Evolutionary conservation across 228 moss, liverwort and hornwort genomes (phyloP).

Genomic region (Sphagnum magellanicum): DNA sequence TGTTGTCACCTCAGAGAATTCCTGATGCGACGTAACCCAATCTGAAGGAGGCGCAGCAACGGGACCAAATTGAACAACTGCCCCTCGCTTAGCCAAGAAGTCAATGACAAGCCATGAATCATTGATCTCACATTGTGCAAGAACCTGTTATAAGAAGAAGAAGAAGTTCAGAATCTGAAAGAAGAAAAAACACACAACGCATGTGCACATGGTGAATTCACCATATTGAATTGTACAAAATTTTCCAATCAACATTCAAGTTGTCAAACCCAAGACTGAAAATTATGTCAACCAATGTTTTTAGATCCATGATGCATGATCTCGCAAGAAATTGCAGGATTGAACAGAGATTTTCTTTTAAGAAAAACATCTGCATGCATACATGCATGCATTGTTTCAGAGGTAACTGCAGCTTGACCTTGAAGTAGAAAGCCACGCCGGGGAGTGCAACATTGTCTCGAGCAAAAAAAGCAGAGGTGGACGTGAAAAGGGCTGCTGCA

Average conservation of each 20-base stretch:
- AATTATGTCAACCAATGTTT: too few relatives aligned
- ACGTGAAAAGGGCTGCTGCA: not conserved
- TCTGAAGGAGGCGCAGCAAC: conserved; percentile 8
- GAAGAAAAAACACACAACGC: too few relatives aligned
- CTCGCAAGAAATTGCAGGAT: too few relatives aligned
- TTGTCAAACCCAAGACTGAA: too few relatives aligned
- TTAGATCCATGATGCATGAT: too few relatives aligned
- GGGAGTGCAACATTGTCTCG: conserved; percentile 17
- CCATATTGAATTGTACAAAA: too few relatives aligned
- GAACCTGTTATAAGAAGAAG: not conserved
- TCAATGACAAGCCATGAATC: conserved; percentile 4
- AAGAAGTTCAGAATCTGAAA: not conserved
- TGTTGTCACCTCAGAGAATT: conserved; percentile 1
- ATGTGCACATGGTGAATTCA: too few relatives aligned
- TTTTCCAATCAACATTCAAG: too few relatives aligned
- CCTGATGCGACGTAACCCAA: not conserved
- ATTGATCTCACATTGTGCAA: conserved; percentile 10
- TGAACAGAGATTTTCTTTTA: too few relatives aligned
- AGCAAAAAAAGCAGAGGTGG: conserved; percentile 7
- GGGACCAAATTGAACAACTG: conserved; percentile 7
- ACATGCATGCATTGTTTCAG: too few relatives aligned
- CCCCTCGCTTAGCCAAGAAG: conserved; percentile 16
- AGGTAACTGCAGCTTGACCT: conserved; percentile 1
- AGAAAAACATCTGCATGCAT: too few relatives aligned
- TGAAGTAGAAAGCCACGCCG: conserved; percentile 14